A percentile compares a stretch with the other conserved stretches of the same genome.
These are phyloP conservation scores for Prunus campanulata DNA, from an alignment of 306 rosid species.

Conservation along the genomic window DNA sequence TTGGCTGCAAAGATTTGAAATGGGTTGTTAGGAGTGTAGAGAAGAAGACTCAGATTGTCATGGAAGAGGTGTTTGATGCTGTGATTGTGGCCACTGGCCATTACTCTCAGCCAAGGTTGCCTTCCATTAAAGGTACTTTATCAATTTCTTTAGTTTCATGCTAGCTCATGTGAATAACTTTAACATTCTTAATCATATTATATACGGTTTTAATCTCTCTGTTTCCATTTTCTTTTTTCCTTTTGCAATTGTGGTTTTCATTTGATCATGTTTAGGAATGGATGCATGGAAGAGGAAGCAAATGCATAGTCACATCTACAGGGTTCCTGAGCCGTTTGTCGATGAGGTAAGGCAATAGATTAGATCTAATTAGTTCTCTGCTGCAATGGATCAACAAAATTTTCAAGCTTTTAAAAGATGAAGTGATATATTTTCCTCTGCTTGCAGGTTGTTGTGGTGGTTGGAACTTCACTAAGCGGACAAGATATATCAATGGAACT, in stretches of 20 bases:
- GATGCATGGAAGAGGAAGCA: constrained; percentile 84
- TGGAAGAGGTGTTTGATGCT: constrained; percentile 81
- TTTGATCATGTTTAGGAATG: constrained; percentile 55
- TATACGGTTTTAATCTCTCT: neutral
- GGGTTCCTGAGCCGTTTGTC: constrained; percentile 68
- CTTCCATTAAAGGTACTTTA: constrained; percentile 60
- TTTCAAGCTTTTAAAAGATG: neutral
- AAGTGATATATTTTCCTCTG: neutral
- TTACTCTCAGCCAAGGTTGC: constrained; percentile 79
- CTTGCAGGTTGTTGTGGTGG: constrained; percentile 69
- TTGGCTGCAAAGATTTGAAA: constrained; percentile 46
- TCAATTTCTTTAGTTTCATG: neutral
- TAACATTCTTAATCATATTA: neutral
- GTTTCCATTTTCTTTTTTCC: neutral
- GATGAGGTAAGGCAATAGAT: constrained; percentile 50
- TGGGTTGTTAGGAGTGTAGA: constrained; percentile 72
- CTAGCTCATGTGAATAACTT: neutral
- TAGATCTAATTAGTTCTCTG: neutral
- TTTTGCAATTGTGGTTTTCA: neutral
- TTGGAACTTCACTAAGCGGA: constrained; percentile 83
- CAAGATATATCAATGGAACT: constrained; percentile 89
- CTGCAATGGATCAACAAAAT: neutral
- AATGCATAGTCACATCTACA: constrained; percentile 83
- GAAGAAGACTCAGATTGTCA: constrained; percentile 33
- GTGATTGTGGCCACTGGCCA: constrained; percentile 92